Evolutionary conservation across 441 rosid species (phyloP), one percentile per base, ranked within the genome.

Genomic region (Bruguiera hainesii): DNA sequence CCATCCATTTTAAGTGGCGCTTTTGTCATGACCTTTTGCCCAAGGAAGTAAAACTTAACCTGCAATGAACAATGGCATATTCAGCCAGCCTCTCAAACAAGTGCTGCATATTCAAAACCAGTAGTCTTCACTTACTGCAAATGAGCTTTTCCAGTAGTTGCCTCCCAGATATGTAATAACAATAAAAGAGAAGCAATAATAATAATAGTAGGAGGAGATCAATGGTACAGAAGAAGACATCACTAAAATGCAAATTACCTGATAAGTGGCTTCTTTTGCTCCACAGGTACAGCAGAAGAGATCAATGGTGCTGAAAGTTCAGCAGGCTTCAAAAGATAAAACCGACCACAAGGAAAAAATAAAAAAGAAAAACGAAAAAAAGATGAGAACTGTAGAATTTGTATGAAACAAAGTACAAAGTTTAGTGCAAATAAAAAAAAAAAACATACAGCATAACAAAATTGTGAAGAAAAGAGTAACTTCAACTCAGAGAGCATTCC

Each of bases 31-130:
- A 21, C 89, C 83, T 77, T 77, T 91, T 94, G 69, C 86, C 89
- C 35, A 84, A 69, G 49, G 97, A 84, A 30, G 92, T 94, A 71
- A 94, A 88, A 79, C 60, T 91, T 82, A 91, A 75, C 83, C 99
- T 94, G 85, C 76, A n/a, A 72, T 59, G 23, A 21, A 19, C 33
- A 18, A 1, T 4, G 21, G 6, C 3, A 13, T 10, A 19, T 20
- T 29, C 50, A 56, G 21, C 9, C 23, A 21, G 20, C 52, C 18
- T 31, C 11, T 15, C 16, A 31, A 56, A 23, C 5, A 10, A 23
- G 28, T 55, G 58, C 10, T 26, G 6, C 25, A 7, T 7, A 8
- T 26, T 3, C 16, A 23, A 55, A 55, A 55, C 28, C 6, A 23
- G 16, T 20, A 3, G 58, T 26, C 58, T 23, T 26, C 58, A 55